Conservation (phyloP, 345 rosid genomes). For the Bruguiera sexangula region DNA sequence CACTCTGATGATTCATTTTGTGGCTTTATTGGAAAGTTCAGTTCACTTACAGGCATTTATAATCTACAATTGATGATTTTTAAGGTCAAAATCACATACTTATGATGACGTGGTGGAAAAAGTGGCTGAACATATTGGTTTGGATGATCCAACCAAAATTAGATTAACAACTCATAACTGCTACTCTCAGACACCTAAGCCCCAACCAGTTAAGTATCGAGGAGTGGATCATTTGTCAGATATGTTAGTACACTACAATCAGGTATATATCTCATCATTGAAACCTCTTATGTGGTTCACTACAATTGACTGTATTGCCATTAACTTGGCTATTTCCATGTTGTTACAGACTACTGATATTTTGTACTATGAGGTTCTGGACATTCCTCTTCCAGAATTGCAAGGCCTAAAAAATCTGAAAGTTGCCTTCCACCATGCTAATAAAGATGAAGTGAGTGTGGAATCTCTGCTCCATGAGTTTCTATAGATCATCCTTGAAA, state of each 20-base stretch:
- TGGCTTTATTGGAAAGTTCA: not conserved
- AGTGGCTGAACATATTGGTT: slow-evolving; percentile 77
- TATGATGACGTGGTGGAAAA: slow-evolving; percentile 94
- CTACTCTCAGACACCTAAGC: slow-evolving; percentile 98
- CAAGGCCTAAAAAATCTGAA: slow-evolving; percentile 84
- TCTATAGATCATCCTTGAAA: slow-evolving; percentile 5
- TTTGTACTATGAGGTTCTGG: slow-evolving; percentile 90
- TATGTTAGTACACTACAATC: slow-evolving; percentile 90
- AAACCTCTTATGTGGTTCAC: not conserved
- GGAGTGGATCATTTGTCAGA: slow-evolving; percentile 87
- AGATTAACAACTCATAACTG: slow-evolving; percentile 98
- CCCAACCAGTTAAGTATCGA: slow-evolving; percentile 81
- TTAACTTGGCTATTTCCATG: not conserved
- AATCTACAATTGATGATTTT: slow-evolving; percentile 10
- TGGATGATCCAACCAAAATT: slow-evolving; percentile 83
- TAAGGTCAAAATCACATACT: slow-evolving; percentile 81
- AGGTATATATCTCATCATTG: slow-evolving; percentile 39
- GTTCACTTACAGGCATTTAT: not conserved
- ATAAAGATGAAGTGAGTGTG: slow-evolving; percentile 74
- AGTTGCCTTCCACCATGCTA: slow-evolving; percentile 78
- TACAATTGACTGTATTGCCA: not conserved
- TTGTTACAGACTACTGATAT: slow-evolving; percentile 74
- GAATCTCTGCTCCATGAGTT: not conserved
- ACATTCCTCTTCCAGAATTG: slow-evolving; percentile 94
- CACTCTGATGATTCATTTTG: not conserved